A percentile compares a stretch with the other conserved stretches of the same genome.
Evolutionary conservation across 2,329 filamentous ascomycete species (phyloP).

Genomic region (Mollisiaceae sp.): DNA sequence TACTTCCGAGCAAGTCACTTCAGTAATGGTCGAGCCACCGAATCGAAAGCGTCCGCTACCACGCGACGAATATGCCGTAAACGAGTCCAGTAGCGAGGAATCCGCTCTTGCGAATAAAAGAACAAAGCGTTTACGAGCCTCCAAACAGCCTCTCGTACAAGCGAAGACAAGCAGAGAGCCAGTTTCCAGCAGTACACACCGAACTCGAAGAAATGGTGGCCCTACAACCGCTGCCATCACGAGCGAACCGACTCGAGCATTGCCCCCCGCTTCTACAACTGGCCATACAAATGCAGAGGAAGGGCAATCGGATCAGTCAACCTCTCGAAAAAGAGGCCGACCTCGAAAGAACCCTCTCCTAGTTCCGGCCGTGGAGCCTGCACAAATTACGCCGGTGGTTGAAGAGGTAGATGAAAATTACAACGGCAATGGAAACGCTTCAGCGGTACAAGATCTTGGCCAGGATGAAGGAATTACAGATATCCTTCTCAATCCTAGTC

Average conservation of each 20-base stretch:
- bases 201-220: not conserved
- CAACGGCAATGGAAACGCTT: not conserved
- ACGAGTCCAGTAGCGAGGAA: constrained; percentile 5
- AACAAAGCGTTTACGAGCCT: not conserved
- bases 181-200: not conserved
- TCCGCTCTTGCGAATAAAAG: not conserved
- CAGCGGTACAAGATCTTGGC: not conserved
- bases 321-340: constrained; percentile 14
- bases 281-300: not conserved
- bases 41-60: constrained; percentile 3
- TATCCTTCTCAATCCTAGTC: constrained; percentile 25
- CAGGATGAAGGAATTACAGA: constrained; percentile 7
- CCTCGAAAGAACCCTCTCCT: constrained; percentile 11
- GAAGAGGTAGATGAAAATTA: not conserved
- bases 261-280: too few species aligned
- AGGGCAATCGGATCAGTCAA: not conserved
- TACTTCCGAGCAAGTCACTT: not conserved
- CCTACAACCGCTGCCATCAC: not conserved
- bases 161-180: constrained; percentile 12
- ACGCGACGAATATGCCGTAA: constrained; percentile 6
- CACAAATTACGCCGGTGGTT: not conserved
- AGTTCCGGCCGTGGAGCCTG: not conserved
- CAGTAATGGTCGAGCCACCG: not conserved
- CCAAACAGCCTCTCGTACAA: constrained; percentile 3
- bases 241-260: not conserved